phyloP scores from a whole-genome alignment of 306 rosid species.

The Prunus persica region DNA sequence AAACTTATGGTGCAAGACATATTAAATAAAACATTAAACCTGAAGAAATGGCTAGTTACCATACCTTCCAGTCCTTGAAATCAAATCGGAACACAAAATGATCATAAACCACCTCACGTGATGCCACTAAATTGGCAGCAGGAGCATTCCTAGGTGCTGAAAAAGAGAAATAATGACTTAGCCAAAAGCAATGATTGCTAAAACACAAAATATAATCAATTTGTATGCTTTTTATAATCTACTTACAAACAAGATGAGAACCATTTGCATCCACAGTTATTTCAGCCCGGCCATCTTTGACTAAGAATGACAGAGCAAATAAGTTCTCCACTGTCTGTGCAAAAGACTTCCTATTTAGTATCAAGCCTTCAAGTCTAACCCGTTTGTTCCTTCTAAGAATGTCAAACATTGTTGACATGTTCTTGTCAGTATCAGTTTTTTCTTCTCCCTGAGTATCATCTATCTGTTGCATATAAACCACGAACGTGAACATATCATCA shows the following conservation, averaged over 20 bases:
- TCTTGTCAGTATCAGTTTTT: conserved; percentile 74
- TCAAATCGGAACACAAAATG: conserved; percentile 85
- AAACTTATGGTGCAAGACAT: neutral
- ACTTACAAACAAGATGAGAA: conserved; percentile 70
- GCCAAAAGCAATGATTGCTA: neutral
- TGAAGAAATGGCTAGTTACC: neutral
- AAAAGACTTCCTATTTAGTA: conserved; percentile 64
- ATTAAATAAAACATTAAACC: neutral
- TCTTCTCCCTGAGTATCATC: conserved; percentile 32
- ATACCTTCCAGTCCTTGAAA: conserved; percentile 87
- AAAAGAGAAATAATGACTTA: conserved; percentile 11
- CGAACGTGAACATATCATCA: neutral
- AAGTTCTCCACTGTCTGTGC: conserved; percentile 84
- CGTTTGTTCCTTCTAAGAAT: conserved; percentile 45
- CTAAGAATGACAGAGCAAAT: conserved; percentile 76
- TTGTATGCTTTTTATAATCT: neutral
- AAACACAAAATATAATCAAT: neutral
- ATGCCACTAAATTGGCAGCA: conserved; percentile 36
- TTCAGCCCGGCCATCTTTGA: conserved; percentile 82
- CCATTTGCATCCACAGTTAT: conserved; percentile 47
- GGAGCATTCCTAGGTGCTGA: conserved; percentile 85
- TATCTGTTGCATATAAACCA: conserved; percentile 46
- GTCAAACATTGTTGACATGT: conserved; percentile 62
- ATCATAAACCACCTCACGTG: conserved; percentile 48
- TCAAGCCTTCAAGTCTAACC: conserved; percentile 51